Evolutionary conservation across 192 early-diverging fungal genomes (phyloP).

Genomic region (Chytriomyces sp.): DNA sequence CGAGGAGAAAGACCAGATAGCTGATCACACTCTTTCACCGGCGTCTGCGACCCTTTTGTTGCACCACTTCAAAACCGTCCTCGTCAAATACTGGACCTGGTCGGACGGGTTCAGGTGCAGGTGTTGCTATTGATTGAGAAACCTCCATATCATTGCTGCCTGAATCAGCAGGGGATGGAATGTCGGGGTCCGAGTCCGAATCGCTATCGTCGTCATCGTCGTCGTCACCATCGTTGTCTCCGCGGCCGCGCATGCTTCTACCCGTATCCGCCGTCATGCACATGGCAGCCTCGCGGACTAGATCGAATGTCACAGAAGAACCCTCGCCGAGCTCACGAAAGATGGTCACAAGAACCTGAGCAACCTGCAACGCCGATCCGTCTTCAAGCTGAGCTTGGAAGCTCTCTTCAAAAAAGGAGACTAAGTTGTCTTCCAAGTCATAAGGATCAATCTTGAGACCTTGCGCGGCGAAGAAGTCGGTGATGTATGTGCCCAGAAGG

Average conservation of each 20-base stretch:
- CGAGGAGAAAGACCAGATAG: too few relatives aligned
- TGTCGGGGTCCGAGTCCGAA: constrained; percentile 15
- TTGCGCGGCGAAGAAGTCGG: constrained; percentile 45
- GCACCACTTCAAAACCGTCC: constrained; percentile 57
- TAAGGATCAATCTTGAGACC: constrained; percentile 38
- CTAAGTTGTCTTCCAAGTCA: constrained; percentile 52
- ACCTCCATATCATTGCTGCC: too few relatives aligned
- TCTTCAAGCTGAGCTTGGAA: constrained; percentile 70
- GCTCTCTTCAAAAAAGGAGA: constrained; percentile 50
- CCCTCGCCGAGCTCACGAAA: constrained; percentile 61
- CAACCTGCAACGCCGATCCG: constrained; percentile 75
- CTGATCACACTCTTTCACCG: not conserved
- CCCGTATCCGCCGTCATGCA: constrained; percentile 78
- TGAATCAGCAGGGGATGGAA: not conserved
- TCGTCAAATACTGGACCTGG: constrained; percentile 53
- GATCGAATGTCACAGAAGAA: constrained; percentile 61
- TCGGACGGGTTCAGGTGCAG: constrained; percentile 3
- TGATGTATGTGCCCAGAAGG: constrained; percentile 37
- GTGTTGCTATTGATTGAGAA: not conserved
- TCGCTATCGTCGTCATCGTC: constrained; percentile 71
- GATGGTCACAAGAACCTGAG: constrained; percentile 77
- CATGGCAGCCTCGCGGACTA: constrained; percentile 73
- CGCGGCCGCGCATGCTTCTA: constrained; percentile 62
- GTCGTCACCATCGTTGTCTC: constrained; percentile 66
- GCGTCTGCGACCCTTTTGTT: constrained; percentile 25